A percentile compares a stretch with the other conserved stretches of the same genome.
Evolutionary conservation across 306 rosid species (phyloP).

Genomic region (Mucuna pruriens): DNA sequence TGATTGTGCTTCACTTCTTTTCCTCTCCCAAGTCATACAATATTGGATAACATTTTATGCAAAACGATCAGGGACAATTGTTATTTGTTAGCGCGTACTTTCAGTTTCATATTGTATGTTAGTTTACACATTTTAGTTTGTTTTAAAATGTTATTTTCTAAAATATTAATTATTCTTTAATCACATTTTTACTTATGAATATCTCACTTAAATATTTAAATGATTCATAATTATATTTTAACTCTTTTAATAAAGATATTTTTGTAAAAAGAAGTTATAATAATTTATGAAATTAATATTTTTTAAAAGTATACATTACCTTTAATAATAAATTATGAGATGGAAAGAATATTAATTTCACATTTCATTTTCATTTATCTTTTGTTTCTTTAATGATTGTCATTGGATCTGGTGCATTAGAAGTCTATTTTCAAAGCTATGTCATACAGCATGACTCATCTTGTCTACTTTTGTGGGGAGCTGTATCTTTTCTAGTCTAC

Average conservation of each 20-base stretch:
- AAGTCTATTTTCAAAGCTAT: constrained; percentile 5
- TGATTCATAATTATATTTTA: not conserved
- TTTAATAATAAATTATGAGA: not conserved
- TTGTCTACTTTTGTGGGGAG: not conserved
- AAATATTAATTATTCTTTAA: not conserved
- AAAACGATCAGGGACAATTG: not conserved
- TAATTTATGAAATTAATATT: not conserved
- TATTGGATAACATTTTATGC: not conserved
- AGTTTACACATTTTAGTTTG: not conserved
- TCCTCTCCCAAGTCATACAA: not conserved
- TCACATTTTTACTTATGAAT: not conserved
- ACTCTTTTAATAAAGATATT: not conserved
- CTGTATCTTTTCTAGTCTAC: not conserved
- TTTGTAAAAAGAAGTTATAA: not conserved
- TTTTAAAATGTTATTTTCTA: not conserved
- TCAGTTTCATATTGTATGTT: not conserved
- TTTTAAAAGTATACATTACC: not conserved
- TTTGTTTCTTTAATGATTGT: not conserved
- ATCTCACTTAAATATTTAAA: not conserved
- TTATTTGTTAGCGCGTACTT: not conserved
- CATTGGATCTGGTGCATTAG: constrained; percentile 20
- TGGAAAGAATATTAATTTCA: not conserved
- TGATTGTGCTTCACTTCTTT: not conserved
- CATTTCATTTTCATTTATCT: not conserved
- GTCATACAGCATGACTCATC: not conserved